Evolutionary conservation across 2,329 filamentous ascomycete genomes (phyloP), one percentile per base, ranked within the genome.

Genomic region (Hypocreales sp.): DNA sequence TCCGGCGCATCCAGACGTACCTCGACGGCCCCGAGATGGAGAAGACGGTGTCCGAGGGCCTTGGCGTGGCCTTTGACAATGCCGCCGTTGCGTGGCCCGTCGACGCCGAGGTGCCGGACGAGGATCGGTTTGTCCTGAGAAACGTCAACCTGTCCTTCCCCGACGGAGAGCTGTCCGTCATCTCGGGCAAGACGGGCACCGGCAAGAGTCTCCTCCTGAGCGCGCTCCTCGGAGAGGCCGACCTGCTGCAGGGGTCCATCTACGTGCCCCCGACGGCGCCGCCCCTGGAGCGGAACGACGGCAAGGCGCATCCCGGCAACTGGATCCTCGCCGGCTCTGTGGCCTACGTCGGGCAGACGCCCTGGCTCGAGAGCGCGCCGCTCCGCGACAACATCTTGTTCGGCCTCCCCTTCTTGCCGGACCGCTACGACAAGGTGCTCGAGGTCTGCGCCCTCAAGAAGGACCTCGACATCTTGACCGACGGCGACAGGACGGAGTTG

Each of bases 301-400:
- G 53, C 28, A 66, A 72, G 34, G 79, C 78, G 3, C 76, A 67
- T 25, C 56, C 45, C 24, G 58, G 50, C 18, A 65, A 80, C 37
- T 84, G 79, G 79, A 72, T 79, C 24, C 62, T 83, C 11, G 64
- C 73, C 7, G 64, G 65, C 3, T 67, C 76, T 2, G 64, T 84
- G 25, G 80, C 80, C 0, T 87, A 75, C 39, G 77, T 86, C 19
- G 70, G 76, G 2, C 79, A 86, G 44, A 82, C 79, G 7, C 80
- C 81, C 0, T 90, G 80, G 81, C 80, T 90, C 26, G 80, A 87
- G 43, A 87, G 86, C 39, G 78, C 76, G 1, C 79, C 72, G 5
- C 73, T 92, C 34, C 72, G 67, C 30, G 73, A 83, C 24, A 92
- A 90, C 39, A 78, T 90, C 27, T 48, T 82, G 0, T 90, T 87